These are phyloP conservation scores for Cladophialophora exuberans DNA, from an alignment of 2,329 filamentous ascomycete species.

Conservation along the genomic window DNA sequence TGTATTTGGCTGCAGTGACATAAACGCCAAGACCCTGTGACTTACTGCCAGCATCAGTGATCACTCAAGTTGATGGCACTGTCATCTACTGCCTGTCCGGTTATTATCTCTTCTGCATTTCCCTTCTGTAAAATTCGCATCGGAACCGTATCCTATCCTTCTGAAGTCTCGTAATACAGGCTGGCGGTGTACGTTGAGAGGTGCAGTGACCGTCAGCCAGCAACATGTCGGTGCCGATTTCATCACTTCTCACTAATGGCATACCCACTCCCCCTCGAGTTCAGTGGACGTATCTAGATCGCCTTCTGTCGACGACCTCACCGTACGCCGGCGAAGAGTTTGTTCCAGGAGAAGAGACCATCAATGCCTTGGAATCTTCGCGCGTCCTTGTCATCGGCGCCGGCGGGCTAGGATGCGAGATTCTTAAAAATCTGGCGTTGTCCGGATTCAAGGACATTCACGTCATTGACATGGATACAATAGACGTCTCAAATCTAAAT, in stretches of 20 bases:
- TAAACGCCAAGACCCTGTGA: no score
- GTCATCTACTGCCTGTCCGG: no score
- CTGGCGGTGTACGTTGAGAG: background rate
- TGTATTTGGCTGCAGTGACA: no score
- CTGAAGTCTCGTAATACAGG: background rate
- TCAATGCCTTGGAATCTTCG: conserved; percentile 65
- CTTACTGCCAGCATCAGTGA: no score
- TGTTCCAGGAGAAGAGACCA: conserved; percentile 54
- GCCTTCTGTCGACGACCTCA: conserved; percentile 73
- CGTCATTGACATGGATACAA: conserved; percentile 99
- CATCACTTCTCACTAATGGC: conserved; percentile 29
- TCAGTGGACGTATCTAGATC: conserved; percentile 74
- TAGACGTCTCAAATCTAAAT: conserved; percentile 97
- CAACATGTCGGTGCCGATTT: conserved; percentile 21
- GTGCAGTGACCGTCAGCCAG: background rate
- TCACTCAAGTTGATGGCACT: no score
- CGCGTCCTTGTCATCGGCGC: conserved; percentile 77
- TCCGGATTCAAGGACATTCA: conserved; percentile 97
- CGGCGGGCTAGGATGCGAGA: conserved; percentile 92
- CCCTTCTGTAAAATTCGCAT: no score
- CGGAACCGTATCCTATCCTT: no score
- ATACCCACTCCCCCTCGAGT: conserved; percentile 18
- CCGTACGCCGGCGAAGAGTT: conserved; percentile 76
- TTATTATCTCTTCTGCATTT: no score
- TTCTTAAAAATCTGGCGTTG: conserved; percentile 91